Conservation (phyloP, 2,329 filamentous ascomycete species). For the Bipolaris victoriae region DNA sequence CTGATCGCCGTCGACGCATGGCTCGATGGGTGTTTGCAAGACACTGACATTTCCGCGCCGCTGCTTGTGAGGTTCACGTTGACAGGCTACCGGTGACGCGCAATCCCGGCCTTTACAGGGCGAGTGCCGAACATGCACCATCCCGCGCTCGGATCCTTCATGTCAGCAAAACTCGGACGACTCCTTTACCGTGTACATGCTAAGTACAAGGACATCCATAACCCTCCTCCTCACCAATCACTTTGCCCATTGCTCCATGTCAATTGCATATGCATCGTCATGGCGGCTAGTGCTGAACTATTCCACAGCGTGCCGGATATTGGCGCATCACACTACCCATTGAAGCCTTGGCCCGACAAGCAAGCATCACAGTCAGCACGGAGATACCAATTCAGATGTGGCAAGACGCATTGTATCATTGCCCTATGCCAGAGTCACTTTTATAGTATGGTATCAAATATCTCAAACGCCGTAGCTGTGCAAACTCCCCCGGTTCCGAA, state of each 20-base stretch:
- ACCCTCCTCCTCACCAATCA: too few species aligned
- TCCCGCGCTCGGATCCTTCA: background rate
- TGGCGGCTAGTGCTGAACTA: too few species aligned
- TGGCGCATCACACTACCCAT: too few species aligned
- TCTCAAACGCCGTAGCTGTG: conserved; percentile 42
- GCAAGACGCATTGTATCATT: conserved; percentile 33
- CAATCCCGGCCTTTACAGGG: conserved; percentile 6
- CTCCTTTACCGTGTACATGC: too few species aligned
- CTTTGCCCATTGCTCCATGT: too few species aligned
- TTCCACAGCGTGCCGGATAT: too few species aligned
- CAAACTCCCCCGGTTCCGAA: conserved; percentile 28
- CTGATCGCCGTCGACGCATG: conserved; percentile 45
- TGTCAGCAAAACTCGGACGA: background rate
- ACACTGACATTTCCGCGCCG: conserved; percentile 15
- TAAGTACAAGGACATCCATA: too few species aligned
- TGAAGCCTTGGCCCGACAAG: background rate
- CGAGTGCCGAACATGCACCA: background rate
- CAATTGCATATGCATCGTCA: background rate
- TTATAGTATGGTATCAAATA: conserved; percentile 36
- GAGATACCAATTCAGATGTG: conserved; percentile 6
- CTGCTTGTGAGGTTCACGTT: background rate
- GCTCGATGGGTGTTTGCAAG: conserved; percentile 15
- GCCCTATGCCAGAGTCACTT: conserved; percentile 34
- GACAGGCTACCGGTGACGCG: conserved; percentile 8
- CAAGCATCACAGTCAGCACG: background rate